These are phyloP conservation scores for Vicia villosa DNA, from an alignment of 306 rosid genomes.

Conservation along the genomic window DNA sequence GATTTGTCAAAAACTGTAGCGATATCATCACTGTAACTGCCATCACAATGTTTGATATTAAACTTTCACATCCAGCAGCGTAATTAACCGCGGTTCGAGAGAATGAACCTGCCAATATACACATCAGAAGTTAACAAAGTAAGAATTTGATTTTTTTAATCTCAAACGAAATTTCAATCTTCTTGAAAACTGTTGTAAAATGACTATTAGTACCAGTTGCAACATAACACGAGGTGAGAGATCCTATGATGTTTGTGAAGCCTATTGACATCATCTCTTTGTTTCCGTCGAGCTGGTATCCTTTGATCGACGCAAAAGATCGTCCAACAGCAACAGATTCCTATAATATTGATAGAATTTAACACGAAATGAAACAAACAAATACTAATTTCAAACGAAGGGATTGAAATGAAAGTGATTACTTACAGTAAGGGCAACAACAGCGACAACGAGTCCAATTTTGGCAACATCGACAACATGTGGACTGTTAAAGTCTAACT, in stretches of 20 bases:
- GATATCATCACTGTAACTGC: conserved; percentile 65
- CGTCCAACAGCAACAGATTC: conserved; percentile 93
- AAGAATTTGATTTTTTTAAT: neutral
- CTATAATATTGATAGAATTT: conserved; percentile 33
- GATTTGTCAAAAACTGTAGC: conserved; percentile 60
- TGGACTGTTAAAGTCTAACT: conserved; percentile 52
- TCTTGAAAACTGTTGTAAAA: neutral
- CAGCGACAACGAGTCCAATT: conserved; percentile 65
- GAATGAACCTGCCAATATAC: conserved; percentile 64
- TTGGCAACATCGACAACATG: conserved; percentile 53
- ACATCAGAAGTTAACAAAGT: neutral
- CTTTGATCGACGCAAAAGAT: conserved; percentile 75
- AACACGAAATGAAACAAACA: neutral
- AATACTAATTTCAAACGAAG: neutral
- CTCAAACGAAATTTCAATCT: too few relatives aligned
- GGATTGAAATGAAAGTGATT: neutral
- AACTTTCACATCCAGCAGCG: conserved; percentile 76
- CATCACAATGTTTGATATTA: conserved; percentile 79
- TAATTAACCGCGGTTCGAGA: conserved; percentile 77
- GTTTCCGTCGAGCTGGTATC: conserved; percentile 82
- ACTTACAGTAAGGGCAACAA: conserved; percentile 76
- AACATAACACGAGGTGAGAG: conserved; percentile 86
- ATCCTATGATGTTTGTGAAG: conserved; percentile 77
- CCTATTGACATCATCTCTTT: conserved; percentile 87
- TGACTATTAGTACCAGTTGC: conserved; percentile 62